Evolutionary conservation across 2,329 filamentous ascomycete species (phyloP).

Genomic region (Esteya vermicola): DNA sequence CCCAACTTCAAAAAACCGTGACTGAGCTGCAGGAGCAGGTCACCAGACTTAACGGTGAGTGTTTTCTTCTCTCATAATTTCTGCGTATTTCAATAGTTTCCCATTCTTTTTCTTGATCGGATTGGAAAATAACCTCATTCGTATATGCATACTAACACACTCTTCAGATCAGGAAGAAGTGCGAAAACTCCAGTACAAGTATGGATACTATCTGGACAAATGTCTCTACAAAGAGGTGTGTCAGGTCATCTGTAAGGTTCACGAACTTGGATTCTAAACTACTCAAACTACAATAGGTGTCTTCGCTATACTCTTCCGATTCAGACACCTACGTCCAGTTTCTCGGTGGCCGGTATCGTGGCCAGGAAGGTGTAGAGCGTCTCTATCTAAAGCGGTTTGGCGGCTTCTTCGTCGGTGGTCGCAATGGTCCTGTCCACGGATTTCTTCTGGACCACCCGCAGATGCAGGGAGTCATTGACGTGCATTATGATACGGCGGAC

Average conservation of each 20-base stretch:
- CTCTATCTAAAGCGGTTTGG: conserved; percentile 39
- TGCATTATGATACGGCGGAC: conserved; percentile 22
- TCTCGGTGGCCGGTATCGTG: conserved; percentile 36
- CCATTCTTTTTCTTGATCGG: no score
- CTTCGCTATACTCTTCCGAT: conserved; percentile 35
- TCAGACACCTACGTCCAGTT: conserved; percentile 41
- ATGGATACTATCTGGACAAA: conserved; percentile 45
- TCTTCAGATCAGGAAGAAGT: conserved; percentile 36
- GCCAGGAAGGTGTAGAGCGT: conserved; percentile 33
- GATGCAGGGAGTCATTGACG: conserved; percentile 41
- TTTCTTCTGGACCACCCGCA: conserved; percentile 43
- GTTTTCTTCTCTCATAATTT: no score
- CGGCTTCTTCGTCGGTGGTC: conserved; percentile 32
- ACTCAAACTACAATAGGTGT: conserved; percentile 18
- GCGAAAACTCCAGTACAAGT: conserved; percentile 40
- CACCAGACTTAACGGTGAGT: conserved; percentile 7
- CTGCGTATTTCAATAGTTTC: no score
- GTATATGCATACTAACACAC: no score
- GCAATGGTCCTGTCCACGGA: conserved; percentile 40
- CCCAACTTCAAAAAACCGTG: conserved; percentile 10
- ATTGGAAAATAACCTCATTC: no score
- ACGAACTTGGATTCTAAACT: no score
- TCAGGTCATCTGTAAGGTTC: no score
- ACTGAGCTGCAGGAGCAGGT: conserved; percentile 10
- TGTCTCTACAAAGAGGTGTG: conserved; percentile 40